Evolutionary conservation across 139 green algal genomes (phyloP).

Genomic region (Chlamydomonas schloesseri): DNA sequence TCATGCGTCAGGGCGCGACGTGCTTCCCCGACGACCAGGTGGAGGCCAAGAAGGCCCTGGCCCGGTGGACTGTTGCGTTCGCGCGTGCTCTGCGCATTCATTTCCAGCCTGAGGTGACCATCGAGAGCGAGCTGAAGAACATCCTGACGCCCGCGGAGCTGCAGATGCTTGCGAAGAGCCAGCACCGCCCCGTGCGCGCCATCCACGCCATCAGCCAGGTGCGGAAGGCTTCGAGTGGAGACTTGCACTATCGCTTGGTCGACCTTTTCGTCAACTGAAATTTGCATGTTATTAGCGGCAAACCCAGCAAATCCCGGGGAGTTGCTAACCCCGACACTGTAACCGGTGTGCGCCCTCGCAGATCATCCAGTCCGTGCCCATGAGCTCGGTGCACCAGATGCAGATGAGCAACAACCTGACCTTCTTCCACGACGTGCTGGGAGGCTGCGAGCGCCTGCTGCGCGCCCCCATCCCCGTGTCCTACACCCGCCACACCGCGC

Average conservation of each 20-base stretch:
- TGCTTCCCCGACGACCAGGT: constrained; percentile 37
- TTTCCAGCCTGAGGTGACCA: constrained; percentile 38
- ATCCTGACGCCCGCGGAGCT: constrained; percentile 46
- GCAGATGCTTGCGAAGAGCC: constrained; percentile 45
- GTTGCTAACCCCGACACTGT: no score
- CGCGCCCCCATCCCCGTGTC: constrained; percentile 78
- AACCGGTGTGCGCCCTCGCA: background rate
- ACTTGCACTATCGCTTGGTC: background rate
- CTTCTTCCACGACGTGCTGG: constrained; percentile 78
- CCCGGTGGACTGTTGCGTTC: constrained; percentile 56
- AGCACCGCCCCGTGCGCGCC: constrained; percentile 49
- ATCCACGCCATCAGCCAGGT: constrained; percentile 60
- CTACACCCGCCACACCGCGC: constrained; percentile 79
- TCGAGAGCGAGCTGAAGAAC: constrained; percentile 41
- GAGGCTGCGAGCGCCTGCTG: constrained; percentile 80
- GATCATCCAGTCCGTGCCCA: constrained; percentile 50
- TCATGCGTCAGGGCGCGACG: constrained; percentile 61
- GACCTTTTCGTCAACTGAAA: no score
- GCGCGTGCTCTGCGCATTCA: constrained; percentile 18
- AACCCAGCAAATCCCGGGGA: no score
- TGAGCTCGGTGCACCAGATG: constrained; percentile 49
- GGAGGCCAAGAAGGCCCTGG: constrained; percentile 34
- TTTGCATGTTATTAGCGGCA: no score
- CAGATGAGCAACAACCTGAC: constrained; percentile 74
- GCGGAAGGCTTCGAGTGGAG: background rate